Conservation (phyloP, 2,329 filamentous ascomycete genomes). For the Ramularia endophylla region DNA sequence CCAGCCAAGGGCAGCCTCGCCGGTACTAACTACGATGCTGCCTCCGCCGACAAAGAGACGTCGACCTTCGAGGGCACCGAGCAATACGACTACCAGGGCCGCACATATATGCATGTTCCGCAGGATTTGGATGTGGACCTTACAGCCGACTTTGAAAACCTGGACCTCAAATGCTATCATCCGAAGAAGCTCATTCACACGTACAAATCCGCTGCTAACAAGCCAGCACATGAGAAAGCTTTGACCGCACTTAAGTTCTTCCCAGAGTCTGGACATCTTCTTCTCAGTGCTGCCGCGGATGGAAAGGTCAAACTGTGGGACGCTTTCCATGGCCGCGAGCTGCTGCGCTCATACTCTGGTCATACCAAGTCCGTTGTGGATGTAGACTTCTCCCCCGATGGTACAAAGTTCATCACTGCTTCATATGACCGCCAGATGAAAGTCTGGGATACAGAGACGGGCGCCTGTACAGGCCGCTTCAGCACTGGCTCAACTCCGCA, state of each 20-base stretch:
- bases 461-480: constrained; percentile 80
- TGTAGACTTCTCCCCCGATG: constrained; percentile 75
- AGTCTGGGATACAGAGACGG: constrained; percentile 95
- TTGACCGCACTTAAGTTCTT: constrained; percentile 90
- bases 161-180: constrained; percentile 53
- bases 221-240: constrained; percentile 56
- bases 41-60: constrained; percentile 57
- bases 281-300: constrained; percentile 87
- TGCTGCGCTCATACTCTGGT: constrained; percentile 85
- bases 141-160: constrained; percentile 69
- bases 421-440: constrained; percentile 97
- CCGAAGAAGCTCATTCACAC: constrained; percentile 91
- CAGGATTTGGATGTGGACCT: constrained; percentile 85
- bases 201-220: constrained; percentile 62
- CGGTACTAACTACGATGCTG: constrained; percentile 47
- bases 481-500: constrained; percentile 93
- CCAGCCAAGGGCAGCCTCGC: constrained; percentile 47
- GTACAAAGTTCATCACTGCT: constrained; percentile 80
- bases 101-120: constrained; percentile 96
- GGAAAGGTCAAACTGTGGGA: constrained; percentile 92
- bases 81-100: constrained; percentile 86
- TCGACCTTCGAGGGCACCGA: constrained; percentile 79
- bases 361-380: constrained; percentile 89
- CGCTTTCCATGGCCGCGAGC: constrained; percentile 80
- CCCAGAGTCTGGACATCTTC: constrained; percentile 76